Percentiles rank a stretch among this genome's conserved stretches.
phyloP scores from a whole-genome alignment of 2,329 filamentous ascomycete genomes.

The Diaporthe batatas region DNA sequence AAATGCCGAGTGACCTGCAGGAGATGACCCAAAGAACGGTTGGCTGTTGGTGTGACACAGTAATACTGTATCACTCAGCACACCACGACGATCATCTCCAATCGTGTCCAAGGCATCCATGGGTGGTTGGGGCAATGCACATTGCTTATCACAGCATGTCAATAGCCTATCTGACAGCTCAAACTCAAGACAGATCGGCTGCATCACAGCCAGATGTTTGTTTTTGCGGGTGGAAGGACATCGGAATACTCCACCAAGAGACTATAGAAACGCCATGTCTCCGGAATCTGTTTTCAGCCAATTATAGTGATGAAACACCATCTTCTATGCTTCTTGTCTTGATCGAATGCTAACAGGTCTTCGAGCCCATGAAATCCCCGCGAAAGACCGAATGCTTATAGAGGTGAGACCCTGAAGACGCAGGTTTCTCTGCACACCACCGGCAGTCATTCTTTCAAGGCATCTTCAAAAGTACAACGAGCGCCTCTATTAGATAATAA shows the following conservation, averaged over 20 bases:
- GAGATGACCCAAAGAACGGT: neutral
- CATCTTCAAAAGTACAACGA: too few relatives aligned
- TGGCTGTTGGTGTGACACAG: neutral
- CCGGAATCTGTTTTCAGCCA: neutral
- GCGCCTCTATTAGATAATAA: too few relatives aligned
- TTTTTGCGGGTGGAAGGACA: too few relatives aligned
- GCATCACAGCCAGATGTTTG: neutral
- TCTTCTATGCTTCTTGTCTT: too few relatives aligned
- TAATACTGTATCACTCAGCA: slow-evolving; percentile 3
- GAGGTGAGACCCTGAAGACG: too few relatives aligned
- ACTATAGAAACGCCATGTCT: neutral
- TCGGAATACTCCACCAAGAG: neutral
- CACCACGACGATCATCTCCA: slow-evolving; percentile 4
- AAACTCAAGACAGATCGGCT: neutral
- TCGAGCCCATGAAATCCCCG: too few relatives aligned
- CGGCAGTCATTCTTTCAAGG: too few relatives aligned
- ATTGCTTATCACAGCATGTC: slow-evolving; percentile 2
- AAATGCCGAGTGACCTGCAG: neutral
- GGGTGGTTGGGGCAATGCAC: neutral
- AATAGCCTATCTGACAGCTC: slow-evolving; percentile 19
- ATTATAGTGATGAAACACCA: neutral
- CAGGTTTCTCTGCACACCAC: too few relatives aligned
- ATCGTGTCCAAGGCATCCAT: slow-evolving; percentile 21
- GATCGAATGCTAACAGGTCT: too few relatives aligned
- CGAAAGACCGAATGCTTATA: too few relatives aligned